Base-by-base conservation (phyloP, 108 stramenopile genomes). In the Nannochloropsis salina region DNA sequence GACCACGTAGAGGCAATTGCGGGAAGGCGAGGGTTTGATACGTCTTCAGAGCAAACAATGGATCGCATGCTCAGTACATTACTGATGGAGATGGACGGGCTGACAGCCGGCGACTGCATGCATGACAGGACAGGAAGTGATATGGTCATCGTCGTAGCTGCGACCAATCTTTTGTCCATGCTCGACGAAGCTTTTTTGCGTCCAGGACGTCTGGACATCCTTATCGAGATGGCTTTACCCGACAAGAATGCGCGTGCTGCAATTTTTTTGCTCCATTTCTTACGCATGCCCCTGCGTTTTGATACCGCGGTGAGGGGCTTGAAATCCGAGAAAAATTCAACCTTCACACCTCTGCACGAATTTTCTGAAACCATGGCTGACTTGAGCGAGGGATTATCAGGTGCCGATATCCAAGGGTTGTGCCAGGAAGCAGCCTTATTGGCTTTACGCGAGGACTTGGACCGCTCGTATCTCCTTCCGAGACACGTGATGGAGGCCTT, bases 351-450 rank as follows among this genome's bases (percentile, higher is more conserved):
- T 74, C n/a, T 74, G n/a, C n/a, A 15, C n/a, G 8, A 8, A 15
- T 74, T 74, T 15, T 1, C 61, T n/a, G 4, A 15, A 74, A 15
- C 15, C 61, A 74, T 74, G 61, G 61, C 61, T 15, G n/a, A n/a
- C 15, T 6, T 74, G 61, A 74, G 61, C 61, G 61, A 74, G 61
- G 61, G 61, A n/a, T 74, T 74, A 6, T 74, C 61, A n/a, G 61
- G 61, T n/a, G 61, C 61, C 20, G 61, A 74, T 74, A 74, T 74
- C 15, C 61, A 74, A 2, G 61, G 61, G 6, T 15, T 74, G 20
- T 74, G 61, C n/a, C 61, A 74, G n/a, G 61, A 74, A n/a, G 61
- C 61, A n/a, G 61, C 61, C 61, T 74, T 74, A n/a, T n/a, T 74
- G 6, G 61, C 20, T n/a, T 74, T 74, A n/a, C 61, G 61, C 20